Evolutionary conservation across 345 rosid genomes (phyloP), one percentile per base, ranked within the genome.

Genomic region (Linum usitatissimum): DNA sequence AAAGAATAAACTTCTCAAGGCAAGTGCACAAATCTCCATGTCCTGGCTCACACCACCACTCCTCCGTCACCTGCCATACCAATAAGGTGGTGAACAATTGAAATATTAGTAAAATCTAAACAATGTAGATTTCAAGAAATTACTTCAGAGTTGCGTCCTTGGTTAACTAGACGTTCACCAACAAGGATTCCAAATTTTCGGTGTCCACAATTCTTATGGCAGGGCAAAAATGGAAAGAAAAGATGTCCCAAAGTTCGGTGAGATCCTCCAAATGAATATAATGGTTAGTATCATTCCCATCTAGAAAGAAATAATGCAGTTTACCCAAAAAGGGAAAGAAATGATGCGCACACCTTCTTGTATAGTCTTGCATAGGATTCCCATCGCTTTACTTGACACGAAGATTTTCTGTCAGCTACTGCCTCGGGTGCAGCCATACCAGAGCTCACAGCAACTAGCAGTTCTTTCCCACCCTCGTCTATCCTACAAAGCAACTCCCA

Each of bases 31-130:
- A 86, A 73, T 86, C 86, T 49, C 92, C 92, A 70, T 86, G 92
- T 71, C 92, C 92, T 10, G 92, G 83, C 71, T 81, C 81, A 71
- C 79, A 83, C 92, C 92, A 86, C 92, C 92, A 86, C 72, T 80
- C 88, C 57, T 86, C 83, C 13, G 92, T 81, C 56, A 81, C 88
- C 91, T 85, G 80, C 54, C 30, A 67, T 31, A 65, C 30, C 66
- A 61, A 64, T 61, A 23, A 60, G 53, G 53, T 42, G 53, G 18
- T 30, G 62, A n/a, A 17, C 38, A 34, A 34, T 34, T 4, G 38
- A 34, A 4, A 34, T 34, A 34, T 34, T 34, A 34, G 38, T 34
- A 34, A 34, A 34, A 34, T 34, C 38, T 34, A 34, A 34, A 7
- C 38, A 34, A 34, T 4, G 3, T 34, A 34, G 38, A 34, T 34